phyloP scores from a whole-genome alignment of 2,329 filamentous ascomycete genomes.

The Epichloe sylvatica region DNA sequence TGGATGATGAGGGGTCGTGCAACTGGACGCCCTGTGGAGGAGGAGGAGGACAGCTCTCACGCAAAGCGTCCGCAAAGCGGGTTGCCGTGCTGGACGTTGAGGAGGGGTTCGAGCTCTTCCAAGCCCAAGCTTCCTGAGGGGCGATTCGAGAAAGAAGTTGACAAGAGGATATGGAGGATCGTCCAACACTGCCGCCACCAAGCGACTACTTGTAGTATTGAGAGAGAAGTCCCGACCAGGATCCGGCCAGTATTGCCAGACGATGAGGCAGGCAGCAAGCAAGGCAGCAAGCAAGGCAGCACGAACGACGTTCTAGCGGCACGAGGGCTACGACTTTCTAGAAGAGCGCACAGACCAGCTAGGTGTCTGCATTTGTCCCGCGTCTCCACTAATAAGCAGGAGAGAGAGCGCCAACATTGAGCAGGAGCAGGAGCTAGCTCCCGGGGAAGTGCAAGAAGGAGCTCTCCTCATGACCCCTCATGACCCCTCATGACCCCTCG shows the following conservation, averaged over 20 bases:
- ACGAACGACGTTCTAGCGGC: no score
- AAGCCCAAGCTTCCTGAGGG: no score
- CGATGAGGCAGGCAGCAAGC: no score
- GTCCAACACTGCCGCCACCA: no score
- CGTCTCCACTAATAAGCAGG: neutral
- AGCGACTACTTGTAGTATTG: no score
- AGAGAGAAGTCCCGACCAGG: no score
- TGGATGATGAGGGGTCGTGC: slow-evolving; percentile 1
- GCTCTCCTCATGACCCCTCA: neutral
- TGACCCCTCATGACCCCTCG: no score
- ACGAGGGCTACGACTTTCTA: no score
- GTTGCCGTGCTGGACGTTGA: neutral
- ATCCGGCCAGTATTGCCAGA: no score
- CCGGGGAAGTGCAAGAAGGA: neutral
- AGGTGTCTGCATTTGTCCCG: slow-evolving; percentile 4
- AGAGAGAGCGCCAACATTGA: neutral
- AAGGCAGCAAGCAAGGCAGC: no score
- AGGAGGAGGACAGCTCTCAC: neutral
- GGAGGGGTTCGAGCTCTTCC: neutral
- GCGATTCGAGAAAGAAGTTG: no score
- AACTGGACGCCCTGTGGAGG: neutral
- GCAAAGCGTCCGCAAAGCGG: neutral
- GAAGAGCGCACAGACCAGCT: slow-evolving; percentile 9
- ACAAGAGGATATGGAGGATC: no score
- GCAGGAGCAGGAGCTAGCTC: neutral